Evolutionary conservation across 176 grass and related monocot genomes (phyloP), one percentile per base, ranked within the genome.

Genomic region (Paspalum vaginatum): DNA sequence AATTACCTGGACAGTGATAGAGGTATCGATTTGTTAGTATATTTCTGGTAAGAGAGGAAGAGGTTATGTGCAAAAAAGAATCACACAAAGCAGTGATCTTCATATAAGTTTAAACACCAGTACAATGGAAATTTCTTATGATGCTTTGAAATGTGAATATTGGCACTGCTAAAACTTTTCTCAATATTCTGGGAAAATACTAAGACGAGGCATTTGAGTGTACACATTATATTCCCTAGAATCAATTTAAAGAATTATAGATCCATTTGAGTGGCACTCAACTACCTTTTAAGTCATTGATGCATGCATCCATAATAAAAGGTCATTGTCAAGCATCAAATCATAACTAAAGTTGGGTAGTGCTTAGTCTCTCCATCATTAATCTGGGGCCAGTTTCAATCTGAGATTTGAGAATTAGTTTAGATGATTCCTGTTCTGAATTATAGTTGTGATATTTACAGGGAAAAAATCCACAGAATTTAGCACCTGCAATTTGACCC

Each of bases 1-100:
- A 77, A 99, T 93, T 56, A 93, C 96, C 96, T 99, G 82, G 38
- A 39, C 47, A 56, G 74, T 84, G 68, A 48, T 60, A 72, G 22
- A 68, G 61, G 65, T 25, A 82, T 72, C 44, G 32, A 32, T 50
- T 44, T 78, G 13, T 74, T 45, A 32, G 32, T 32, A 51, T 14
- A 86, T 63, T 74, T 2, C 58, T 65, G 24, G 45, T 14, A 22
- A 48, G 18, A 66, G 27, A 40, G 2, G 68, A 64, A 70, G 13
- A 47, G n/a, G 22, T 1, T 72, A 18, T 26, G 65, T 15, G 44
- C 51, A 40, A 40, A 27, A 50, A 70, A 65, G 7, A 77, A 87
- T 72, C 20, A 27, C 26, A 70, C 0, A 10, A 25, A 67, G 75
- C 52, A 62, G 69, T 9, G 53, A 14, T 24, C 21, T 16, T 79